Base-by-base conservation (phyloP, 768 basidiomycete species). In the Rhizopogon vesiculosus region DNA sequence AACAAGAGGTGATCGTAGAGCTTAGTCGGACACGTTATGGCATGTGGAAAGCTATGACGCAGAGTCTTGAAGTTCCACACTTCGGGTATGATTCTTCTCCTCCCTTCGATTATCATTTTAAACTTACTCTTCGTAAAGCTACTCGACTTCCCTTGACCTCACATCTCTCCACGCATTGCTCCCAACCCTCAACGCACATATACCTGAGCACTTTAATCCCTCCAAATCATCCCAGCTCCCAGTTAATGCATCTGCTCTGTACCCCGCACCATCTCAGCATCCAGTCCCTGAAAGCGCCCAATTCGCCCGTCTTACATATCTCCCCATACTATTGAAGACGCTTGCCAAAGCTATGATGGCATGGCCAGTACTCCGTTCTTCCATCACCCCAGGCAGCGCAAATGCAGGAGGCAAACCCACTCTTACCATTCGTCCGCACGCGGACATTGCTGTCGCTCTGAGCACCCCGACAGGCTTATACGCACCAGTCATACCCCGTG, bases 11-110 rank as follows among this genome's bases (percentile, higher is more conserved):
- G 9, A 72, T 86, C 2, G 80, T 92, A 3, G 89, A 90, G 51
- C 76, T 94, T 25, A 85, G 84, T 5, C 75, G 90, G 59, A 91
- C 89, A 13, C 76, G 92, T 53, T 82, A 84, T 64, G 85, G 84
- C 9, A 95, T 94, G 92, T 94, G 84, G 86, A 90, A 89, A 61
- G 87, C 90, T 2, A 94, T 94, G 92, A 81, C 77, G 9, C 90
- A 89, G 81, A 91, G 91, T 62, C 76, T 94, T 52, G 83, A 88
- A 62, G 88, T 93, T 60, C 91, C 92, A 16, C 89, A 89, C 63
- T 95, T 95, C 59, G 89, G 90, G 78, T 86, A 61, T 55, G 81
- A 61, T 13, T 45, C 33, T 33, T 38, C 18, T n/a, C 18, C 5
- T 41, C 15, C 5, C 25, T 42, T 16, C 7, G 31, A 4, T 8